phyloP scores from a whole-genome alignment of 768 basidiomycete species.

The Hericium alpestre region DNA sequence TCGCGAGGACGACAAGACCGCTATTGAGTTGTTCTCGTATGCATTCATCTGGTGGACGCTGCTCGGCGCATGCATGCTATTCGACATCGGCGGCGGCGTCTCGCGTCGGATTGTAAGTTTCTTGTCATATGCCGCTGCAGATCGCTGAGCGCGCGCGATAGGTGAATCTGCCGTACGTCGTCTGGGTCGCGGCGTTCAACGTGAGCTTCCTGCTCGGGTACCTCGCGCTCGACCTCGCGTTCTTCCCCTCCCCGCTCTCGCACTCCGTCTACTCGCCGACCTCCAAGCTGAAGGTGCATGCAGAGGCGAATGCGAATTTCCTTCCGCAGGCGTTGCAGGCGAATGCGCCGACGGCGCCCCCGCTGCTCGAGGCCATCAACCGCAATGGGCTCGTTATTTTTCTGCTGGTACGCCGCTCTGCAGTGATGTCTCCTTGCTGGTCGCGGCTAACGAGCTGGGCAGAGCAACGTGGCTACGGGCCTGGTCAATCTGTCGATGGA shows the following conservation, averaged over 20 bases:
- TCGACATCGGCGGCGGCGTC: slow-evolving; percentile 30
- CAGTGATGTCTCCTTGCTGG: not conserved
- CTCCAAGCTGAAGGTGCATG: slow-evolving; percentile 25
- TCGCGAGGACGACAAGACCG: slow-evolving; percentile 63
- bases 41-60: slow-evolving; percentile 69
- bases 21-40: slow-evolving; percentile 68
- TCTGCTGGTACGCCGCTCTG: slow-evolving; percentile 49
- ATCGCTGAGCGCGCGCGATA: slow-evolving; percentile 19
- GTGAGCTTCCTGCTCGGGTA: slow-evolving; percentile 76
- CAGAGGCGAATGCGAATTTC: slow-evolving; percentile 12
- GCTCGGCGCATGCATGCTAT: slow-evolving; percentile 28
- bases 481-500: slow-evolving; percentile 65
- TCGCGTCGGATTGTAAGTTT: slow-evolving; percentile 52
- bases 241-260: slow-evolving; percentile 40
- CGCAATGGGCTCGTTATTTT: slow-evolving; percentile 72
- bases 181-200: slow-evolving; percentile 88
- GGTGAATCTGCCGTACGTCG: slow-evolving; percentile 83
- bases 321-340: slow-evolving; percentile 18
- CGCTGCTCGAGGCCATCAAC: slow-evolving; percentile 74
- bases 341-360: slow-evolving; percentile 26
- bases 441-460: not conserved
- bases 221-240: slow-evolving; percentile 60
- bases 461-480: slow-evolving; percentile 88
- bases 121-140: not conserved
- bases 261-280: slow-evolving; percentile 24